Conservation (phyloP, 2,329 filamentous ascomycete genomes). For the Fusarium keratoplasticum region DNA sequence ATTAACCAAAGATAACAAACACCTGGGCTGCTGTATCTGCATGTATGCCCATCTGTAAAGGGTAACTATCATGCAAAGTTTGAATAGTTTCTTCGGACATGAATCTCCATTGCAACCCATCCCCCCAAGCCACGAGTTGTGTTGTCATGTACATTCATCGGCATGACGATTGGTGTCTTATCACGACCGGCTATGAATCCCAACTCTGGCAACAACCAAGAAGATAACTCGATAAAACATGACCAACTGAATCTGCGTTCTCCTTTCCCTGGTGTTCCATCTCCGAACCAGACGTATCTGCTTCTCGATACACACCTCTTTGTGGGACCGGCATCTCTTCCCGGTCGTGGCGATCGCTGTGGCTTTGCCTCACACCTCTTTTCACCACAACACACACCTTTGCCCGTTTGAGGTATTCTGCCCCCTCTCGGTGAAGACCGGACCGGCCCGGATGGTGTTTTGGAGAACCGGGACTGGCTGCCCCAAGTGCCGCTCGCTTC, state of each 20-base stretch:
- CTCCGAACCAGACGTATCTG: slow-evolving; percentile 2
- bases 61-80: slow-evolving; percentile 8
- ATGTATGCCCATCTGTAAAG: neutral
- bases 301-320: neutral
- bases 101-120: slow-evolving; percentile 22
- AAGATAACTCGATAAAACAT: neutral
- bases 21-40: neutral
- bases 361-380: slow-evolving; percentile 25
- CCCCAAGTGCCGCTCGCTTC: neutral
- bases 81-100: slow-evolving; percentile 25
- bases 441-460: slow-evolving; percentile 25
- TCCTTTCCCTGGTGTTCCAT: slow-evolving; percentile 15
- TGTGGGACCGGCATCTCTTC: slow-evolving; percentile 41
- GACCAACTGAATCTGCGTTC: neutral
- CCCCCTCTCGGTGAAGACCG: slow-evolving; percentile 16
- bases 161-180: neutral
- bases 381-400: neutral
- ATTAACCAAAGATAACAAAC: neutral
- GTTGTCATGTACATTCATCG: neutral
- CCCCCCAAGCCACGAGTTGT: neutral
- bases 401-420: neutral
- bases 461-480: neutral
- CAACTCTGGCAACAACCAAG: neutral
- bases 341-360: slow-evolving; percentile 37
- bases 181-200: neutral